phyloP scores from a whole-genome alignment of 148 eudicot species.

The Chenopodium album region DNA sequence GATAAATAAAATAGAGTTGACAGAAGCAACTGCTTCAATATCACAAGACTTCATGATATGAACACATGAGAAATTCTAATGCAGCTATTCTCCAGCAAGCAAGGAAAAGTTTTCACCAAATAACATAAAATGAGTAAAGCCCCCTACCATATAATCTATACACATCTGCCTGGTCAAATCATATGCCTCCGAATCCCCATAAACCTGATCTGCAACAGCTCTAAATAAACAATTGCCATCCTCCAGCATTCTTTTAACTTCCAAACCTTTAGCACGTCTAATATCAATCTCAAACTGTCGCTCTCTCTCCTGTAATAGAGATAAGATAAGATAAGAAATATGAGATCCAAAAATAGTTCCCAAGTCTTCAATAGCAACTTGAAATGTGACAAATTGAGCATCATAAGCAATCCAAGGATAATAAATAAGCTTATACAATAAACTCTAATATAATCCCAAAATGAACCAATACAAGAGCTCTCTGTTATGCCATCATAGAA shows the following conservation, averaged over 20 bases:
- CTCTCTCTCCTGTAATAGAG: conserved; percentile 73
- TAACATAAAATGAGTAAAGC: neutral
- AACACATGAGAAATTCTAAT: neutral
- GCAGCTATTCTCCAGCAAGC: neutral
- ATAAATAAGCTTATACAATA: neutral
- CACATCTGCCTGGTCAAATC: conserved; percentile 97
- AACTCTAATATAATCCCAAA: neutral
- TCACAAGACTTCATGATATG: neutral
- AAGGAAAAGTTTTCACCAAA: neutral
- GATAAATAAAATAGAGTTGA: neutral
- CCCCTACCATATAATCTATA: conserved; percentile 92
- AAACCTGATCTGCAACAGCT: conserved; percentile 99
- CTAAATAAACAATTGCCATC: conserved; percentile 98
- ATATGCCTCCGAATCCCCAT: conserved; percentile 89
- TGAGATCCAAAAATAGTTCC: neutral
- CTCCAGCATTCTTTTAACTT: conserved; percentile 85
- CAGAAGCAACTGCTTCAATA: neutral
- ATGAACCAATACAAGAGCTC: neutral
- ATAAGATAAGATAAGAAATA: conserved; percentile 5
- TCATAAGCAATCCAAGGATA: neutral
- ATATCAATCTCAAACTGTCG: conserved; percentile 90
- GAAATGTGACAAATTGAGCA: neutral
- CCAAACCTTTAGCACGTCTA: conserved; percentile 78
- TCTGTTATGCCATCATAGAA: neutral
- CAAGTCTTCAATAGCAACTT: neutral